These are phyloP conservation scores for Fonsecaea monophora DNA, from an alignment of 2,329 filamentous ascomycete genomes.

Conservation along the genomic window DNA sequence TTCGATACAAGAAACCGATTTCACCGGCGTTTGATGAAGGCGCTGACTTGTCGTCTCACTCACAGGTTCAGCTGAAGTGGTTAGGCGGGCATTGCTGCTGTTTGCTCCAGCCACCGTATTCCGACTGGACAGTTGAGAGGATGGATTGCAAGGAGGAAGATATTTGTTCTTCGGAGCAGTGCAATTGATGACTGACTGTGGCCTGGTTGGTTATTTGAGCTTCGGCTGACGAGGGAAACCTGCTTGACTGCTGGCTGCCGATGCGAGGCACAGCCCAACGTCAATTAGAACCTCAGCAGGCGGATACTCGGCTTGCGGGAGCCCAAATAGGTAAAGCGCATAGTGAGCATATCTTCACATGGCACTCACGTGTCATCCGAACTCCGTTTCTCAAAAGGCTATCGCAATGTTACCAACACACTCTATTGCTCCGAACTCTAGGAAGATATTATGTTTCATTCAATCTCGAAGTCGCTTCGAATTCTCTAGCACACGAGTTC, in stretches of 20 bases:
- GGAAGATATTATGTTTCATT: neutral
- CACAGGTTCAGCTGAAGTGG: neutral
- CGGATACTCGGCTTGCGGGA: constrained; percentile 1
- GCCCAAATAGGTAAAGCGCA: constrained; percentile 4
- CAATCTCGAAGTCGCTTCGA: neutral
- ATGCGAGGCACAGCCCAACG: constrained; percentile 9
- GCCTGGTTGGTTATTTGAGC: neutral
- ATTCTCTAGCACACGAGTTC: constrained; percentile 43
- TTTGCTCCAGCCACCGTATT: neutral
- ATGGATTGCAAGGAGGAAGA: neutral
- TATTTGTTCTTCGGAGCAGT: neutral
- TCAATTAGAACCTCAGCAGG: constrained; percentile 15
- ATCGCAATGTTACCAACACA: neutral
- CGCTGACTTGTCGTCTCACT: constrained; percentile 4
- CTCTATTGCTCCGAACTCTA: neutral
- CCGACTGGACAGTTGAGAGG: neutral
- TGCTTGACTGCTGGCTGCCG: constrained; percentile 4
- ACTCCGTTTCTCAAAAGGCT: neutral
- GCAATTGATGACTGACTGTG: constrained; percentile 4
- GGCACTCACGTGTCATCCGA: neutral
- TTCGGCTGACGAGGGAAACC: constrained; percentile 13
- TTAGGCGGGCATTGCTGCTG: constrained; percentile 4
- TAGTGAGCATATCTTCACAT: neutral
- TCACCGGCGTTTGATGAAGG: neutral
- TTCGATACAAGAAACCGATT: neutral